These are phyloP conservation scores for Neopestalotiopsis rosae DNA, from an alignment of 2,329 filamentous ascomycete species.

Conservation along the genomic window DNA sequence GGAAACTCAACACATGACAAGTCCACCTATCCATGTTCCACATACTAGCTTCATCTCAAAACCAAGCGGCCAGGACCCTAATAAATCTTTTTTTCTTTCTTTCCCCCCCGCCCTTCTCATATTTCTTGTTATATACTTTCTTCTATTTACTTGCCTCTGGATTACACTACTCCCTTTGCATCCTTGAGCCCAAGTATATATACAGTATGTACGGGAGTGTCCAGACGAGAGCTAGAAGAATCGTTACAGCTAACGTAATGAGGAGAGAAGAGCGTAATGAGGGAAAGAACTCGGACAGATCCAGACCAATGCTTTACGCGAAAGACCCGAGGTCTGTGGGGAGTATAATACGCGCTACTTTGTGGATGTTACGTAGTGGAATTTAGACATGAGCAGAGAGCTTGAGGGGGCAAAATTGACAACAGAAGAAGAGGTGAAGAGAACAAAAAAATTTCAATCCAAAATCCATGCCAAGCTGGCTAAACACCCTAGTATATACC, in stretches of 20 bases:
- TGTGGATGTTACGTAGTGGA: neutral
- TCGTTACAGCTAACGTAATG: neutral
- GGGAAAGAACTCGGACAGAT: neutral
- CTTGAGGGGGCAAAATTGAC: neutral
- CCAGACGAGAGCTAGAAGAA: neutral
- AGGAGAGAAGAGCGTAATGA: neutral
- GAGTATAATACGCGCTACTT: neutral
- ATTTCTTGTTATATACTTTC: neutral
- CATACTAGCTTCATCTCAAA: too few species aligned
- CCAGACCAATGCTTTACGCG: neutral
- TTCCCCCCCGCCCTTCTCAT: neutral
- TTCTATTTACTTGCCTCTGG: neutral
- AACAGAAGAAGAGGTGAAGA: neutral
- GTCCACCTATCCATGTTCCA: too few species aligned
- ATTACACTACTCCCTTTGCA: too few species aligned
- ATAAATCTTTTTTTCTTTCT: neutral
- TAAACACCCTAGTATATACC: neutral
- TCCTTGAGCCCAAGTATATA: too few species aligned
- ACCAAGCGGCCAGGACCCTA: too few species aligned
- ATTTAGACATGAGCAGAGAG: neutral
- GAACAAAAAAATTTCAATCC: neutral
- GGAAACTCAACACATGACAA: too few species aligned
- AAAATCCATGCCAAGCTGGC: neutral
- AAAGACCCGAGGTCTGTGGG: neutral
- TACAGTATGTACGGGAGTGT: neutral